phyloP scores from a whole-genome alignment of 495 filamentous ascomycete genomes.

The Cladorrhinum samala region DNA sequence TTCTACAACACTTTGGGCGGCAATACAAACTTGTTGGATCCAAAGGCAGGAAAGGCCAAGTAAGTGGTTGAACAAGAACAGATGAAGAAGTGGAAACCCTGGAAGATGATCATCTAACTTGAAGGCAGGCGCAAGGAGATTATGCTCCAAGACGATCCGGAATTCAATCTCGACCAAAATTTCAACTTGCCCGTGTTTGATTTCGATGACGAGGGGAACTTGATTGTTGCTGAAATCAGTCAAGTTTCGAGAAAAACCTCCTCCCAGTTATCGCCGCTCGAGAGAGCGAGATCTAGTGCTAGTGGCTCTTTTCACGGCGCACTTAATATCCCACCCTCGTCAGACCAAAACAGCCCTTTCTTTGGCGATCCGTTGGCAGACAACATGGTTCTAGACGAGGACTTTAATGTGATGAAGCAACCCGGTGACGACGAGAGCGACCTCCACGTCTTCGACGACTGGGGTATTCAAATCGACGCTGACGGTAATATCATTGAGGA shows the following conservation, averaged over 20 bases:
- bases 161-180: constrained; percentile 50
- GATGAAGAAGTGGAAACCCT: too few species aligned
- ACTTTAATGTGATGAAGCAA: constrained; percentile 14
- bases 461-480: constrained; percentile 38
- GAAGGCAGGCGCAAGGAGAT: constrained; percentile 66
- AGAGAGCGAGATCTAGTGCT: constrained; percentile 9
- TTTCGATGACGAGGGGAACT: constrained; percentile 52
- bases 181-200: constrained; percentile 23
- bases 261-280: constrained; percentile 37
- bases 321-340: constrained; percentile 18
- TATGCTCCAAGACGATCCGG: constrained; percentile 74
- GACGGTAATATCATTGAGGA: constrained; percentile 34
- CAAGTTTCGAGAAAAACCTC: constrained; percentile 41
- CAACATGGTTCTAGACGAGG: constrained; percentile 18
- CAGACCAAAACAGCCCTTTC: constrained; percentile 1
- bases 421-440: constrained; percentile 24
- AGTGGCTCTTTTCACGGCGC: constrained; percentile 15
- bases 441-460: constrained; percentile 25
- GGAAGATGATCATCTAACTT: constrained; percentile 10
- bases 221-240: constrained; percentile 23
- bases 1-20: constrained; percentile 47
- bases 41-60: constrained; percentile 66
- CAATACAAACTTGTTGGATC: constrained; percentile 52
- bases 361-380: constrained; percentile 10
- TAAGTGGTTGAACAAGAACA: constrained; percentile 33